Evolutionary conservation across 2,329 filamentous ascomycete species (phyloP), one percentile per base, ranked within the genome.

Genomic region (Fusarium abutilonis): DNA sequence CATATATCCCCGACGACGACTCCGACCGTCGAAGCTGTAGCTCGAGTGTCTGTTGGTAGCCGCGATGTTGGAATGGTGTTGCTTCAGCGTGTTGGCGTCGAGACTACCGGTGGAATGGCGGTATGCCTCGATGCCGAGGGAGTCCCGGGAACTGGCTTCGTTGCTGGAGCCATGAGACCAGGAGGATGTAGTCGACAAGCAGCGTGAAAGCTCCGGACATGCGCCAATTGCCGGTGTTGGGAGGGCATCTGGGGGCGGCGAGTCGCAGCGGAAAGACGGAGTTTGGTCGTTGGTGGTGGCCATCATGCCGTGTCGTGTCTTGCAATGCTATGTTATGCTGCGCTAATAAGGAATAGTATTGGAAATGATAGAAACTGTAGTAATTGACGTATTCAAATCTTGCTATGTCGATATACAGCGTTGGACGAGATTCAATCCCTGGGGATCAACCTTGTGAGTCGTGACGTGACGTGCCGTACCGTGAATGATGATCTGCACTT

Each of bases 1-100:
- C 79, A 96, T 91, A 78, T 94, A 97, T 39, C 93, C 93, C 61
- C 93, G 85, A 69, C 91, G 83, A 58, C 87, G 81, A 19, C 75
- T 73, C 46, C 71, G 76, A 31, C 77, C 71, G 51, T 77, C 75
- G 42, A 77, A 67, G 64, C 77, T 80, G 52, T 76, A 78, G 9
- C 79, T 82, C 2, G 84, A 84, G 35, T 80, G 77, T 43, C 83
- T 77, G 23, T 78, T 79, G 14, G 67, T 56, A 36, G 61, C 67
- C 23, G 74, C 72, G 47, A 77, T 69, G 36, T 83, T 80, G 34
- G 82, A 83, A 31, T 69, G 76, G 39, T 79, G 76, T 13, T 79
- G 78, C 35, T 75, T 72, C 52, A 78, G 85, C 75, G 85, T 87
- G 38, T 78, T 81, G 15, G 86, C 89, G 11, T 60, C 56, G 17